Percentiles rank a stretch among this genome's conserved stretches.
phyloP scores from a whole-genome alignment of 78 protist genomes.

The Planoprotostelium fungivorum region DNA sequence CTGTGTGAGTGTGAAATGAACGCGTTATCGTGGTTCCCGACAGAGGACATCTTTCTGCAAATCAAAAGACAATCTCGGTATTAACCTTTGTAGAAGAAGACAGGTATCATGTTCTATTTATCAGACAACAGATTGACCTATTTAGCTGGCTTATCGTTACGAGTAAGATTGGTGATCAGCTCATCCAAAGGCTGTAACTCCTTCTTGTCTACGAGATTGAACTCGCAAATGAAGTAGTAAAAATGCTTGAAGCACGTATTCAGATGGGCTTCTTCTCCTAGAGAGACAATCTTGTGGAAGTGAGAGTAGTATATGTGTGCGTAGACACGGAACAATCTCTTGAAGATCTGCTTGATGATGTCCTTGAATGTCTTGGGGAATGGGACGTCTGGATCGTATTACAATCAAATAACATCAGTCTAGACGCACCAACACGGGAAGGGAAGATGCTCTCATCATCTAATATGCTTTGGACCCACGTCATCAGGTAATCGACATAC shows the following conservation, averaged over 20 bases:
- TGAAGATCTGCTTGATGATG: constrained; percentile 82
- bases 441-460: constrained; percentile 95
- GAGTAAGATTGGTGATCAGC: constrained; percentile 48
- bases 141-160: neutral
- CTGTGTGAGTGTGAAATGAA: too few relatives aligned
- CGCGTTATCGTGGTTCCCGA: too few relatives aligned
- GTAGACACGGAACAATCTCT: constrained; percentile 89
- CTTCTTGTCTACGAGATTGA: constrained; percentile 69
- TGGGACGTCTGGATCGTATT: constrained; percentile 36
- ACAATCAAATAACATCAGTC: neutral
- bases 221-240: constrained; percentile 73
- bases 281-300: constrained; percentile 63
- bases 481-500: constrained; percentile 93
- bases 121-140: too few relatives aligned
- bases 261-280: constrained; percentile 89
- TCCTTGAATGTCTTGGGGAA: constrained; percentile 89
- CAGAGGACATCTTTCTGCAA: too few relatives aligned
- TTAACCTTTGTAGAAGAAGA: too few relatives aligned
- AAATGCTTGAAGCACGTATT: constrained; percentile 80
- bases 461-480: constrained; percentile 92
- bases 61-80: too few relatives aligned
- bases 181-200: constrained; percentile 78
- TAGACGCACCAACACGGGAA: constrained; percentile 55
- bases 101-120: too few relatives aligned
- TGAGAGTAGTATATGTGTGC: constrained; percentile 96